phyloP scores from a whole-genome alignment of 164 flowering plant species.

The Vitis labrusca region DNA sequence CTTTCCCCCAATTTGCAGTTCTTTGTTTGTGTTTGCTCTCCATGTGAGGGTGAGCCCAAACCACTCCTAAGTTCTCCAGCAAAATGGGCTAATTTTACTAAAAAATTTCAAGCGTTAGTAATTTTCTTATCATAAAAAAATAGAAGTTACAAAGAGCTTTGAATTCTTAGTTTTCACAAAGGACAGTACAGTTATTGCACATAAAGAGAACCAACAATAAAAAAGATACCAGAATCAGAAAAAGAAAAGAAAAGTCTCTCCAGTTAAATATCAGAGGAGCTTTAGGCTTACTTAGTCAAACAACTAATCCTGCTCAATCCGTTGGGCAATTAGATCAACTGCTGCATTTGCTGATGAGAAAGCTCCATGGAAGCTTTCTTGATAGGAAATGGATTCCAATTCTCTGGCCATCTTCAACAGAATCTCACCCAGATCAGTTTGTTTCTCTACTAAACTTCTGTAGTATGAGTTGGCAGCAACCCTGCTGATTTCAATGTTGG shows the following conservation, averaged over 20 bases:
- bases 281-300: background rate
- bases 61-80: no score
- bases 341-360: slow-evolving; percentile 98
- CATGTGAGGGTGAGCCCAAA: no score
- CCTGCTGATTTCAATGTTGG: slow-evolving; percentile 80
- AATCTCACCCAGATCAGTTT: slow-evolving; percentile 74
- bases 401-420: slow-evolving; percentile 76
- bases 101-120: no score
- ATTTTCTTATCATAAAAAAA: no score
- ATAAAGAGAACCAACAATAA: no score
- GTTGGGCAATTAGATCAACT: slow-evolving; percentile 53
- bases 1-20: no score
- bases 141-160: no score
- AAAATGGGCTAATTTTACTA: no score
- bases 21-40: no score
- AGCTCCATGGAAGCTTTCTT: slow-evolving; percentile 96
- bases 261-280: background rate
- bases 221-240: background rate
- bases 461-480: slow-evolving; percentile 76
- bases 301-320: slow-evolving; percentile 44
- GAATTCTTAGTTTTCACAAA: no score
- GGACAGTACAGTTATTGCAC: no score
- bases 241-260: background rate
- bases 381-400: slow-evolving; percentile 73
- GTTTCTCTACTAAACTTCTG: slow-evolving; percentile 52